A percentile compares a stretch with the other conserved stretches of the same genome.
Conservation (phyloP, 176 grass and related monocot species). For the Triticum timopheevii region DNA sequence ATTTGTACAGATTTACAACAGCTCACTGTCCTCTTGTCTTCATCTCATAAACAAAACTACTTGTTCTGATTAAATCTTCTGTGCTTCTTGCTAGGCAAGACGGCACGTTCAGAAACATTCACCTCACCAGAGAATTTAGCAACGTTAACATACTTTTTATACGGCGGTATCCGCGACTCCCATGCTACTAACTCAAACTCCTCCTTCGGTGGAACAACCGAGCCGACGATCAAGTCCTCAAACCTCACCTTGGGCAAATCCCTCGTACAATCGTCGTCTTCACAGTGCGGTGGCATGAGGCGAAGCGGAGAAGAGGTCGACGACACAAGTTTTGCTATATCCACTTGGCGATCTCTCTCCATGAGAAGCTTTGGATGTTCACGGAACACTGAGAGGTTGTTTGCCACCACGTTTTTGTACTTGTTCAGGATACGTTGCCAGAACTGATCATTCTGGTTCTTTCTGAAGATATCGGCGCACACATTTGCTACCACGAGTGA, state of each 20-base stretch:
- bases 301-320: neutral
- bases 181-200: slow-evolving; percentile 27
- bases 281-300: slow-evolving; percentile 13
- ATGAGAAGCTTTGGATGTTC: slow-evolving; percentile 30
- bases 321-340: neutral
- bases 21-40: no score
- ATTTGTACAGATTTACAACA: no score
- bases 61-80: neutral
- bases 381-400: neutral
- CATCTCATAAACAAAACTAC: no score
- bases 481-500: slow-evolving; percentile 14
- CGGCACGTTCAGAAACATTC: neutral
- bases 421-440: neutral
- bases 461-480: neutral
- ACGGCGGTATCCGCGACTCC: slow-evolving; percentile 23
- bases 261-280: neutral
- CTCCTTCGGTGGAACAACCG: neutral
- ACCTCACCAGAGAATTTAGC: neutral
- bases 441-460: slow-evolving; percentile 16
- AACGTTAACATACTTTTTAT: neutral
- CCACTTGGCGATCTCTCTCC: neutral
- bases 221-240: slow-evolving; percentile 24
- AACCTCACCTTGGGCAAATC: slow-evolving; percentile 27
- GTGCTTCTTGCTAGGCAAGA: neutral
- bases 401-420: neutral